Conservation (phyloP, 169 alveolate genomes). For the Sarcocystis neurona region DNA sequence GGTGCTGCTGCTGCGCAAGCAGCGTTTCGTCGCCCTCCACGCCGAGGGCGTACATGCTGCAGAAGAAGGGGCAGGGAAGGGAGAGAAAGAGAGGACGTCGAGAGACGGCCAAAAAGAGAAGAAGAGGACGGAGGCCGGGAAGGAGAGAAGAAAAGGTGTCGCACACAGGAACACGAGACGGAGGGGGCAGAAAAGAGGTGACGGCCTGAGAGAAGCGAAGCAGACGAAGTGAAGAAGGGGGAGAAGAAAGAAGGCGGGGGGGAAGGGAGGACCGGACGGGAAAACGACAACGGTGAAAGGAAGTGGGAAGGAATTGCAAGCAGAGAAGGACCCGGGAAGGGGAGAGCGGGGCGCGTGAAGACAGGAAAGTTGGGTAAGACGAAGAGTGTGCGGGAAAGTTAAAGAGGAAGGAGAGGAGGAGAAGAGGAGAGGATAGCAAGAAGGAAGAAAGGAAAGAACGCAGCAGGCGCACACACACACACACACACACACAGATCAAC, state of each 20-base stretch:
- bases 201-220: background rate
- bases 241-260: too few species aligned
- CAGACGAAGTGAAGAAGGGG: background rate
- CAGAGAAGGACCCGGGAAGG: background rate
- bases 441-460: background rate
- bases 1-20: conserved; percentile 20
- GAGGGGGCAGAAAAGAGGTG: background rate
- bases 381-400: background rate
- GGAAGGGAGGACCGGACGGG: too few species aligned
- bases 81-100: background rate
- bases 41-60: conserved; percentile 54
- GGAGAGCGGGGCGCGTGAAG: background rate
- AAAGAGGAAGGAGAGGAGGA: background rate
- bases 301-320: too few species aligned
- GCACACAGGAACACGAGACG: background rate
- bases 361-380: background rate
- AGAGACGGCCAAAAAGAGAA: background rate
- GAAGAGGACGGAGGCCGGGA: background rate
- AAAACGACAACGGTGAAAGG: too few species aligned
- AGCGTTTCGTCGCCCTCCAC: conserved; percentile 64
- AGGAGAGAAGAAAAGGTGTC: background rate
- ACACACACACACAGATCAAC: too few species aligned
- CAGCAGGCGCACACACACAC: background rate
- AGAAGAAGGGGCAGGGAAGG: background rate
- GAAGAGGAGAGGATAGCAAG: background rate